Percentiles rank a stretch among this genome's conserved stretches.
Conservation (phyloP, 2,329 filamentous ascomycete species). For the Zymoseptoria passerinii region DNA sequence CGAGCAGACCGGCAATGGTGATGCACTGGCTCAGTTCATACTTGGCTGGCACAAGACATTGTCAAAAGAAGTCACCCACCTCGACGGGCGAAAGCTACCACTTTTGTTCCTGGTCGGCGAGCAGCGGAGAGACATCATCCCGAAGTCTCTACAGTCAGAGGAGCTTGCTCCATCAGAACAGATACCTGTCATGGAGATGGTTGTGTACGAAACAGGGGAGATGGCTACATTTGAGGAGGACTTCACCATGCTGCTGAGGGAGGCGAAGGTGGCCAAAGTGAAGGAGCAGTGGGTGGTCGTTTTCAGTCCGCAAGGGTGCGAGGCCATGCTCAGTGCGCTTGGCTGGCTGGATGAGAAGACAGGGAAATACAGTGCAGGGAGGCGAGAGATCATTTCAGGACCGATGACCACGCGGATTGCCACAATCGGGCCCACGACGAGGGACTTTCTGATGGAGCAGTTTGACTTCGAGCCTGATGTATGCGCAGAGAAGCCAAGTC, state of each 20-base stretch:
- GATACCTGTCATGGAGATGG: constrained; percentile 66
- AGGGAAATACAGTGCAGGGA: constrained; percentile 33
- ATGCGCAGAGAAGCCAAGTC: constrained; percentile 74
- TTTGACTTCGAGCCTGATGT: constrained; percentile 66
- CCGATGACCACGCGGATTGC: constrained; percentile 77
- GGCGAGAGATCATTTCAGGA: constrained; percentile 74
- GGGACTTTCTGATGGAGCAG: constrained; percentile 57
- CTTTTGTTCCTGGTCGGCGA: constrained; percentile 87
- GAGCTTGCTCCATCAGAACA: constrained; percentile 41
- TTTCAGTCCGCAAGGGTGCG: constrained; percentile 55
- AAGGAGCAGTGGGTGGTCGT: constrained; percentile 63
- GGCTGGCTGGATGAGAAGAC: constrained; percentile 36
- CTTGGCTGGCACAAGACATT: constrained; percentile 61
- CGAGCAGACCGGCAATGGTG: constrained; percentile 75
- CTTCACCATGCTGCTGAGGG: constrained; percentile 43
- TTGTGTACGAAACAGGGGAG: constrained; percentile 80
- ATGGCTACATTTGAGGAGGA: constrained; percentile 68
- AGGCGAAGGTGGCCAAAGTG: constrained; percentile 34
- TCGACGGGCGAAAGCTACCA: constrained; percentile 44
- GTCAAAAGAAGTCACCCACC: constrained; percentile 20
- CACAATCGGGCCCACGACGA: constrained; percentile 90
- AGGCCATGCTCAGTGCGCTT: constrained; percentile 50
- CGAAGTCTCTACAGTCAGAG: constrained; percentile 61
- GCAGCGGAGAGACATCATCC: constrained; percentile 81
- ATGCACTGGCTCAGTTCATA: constrained; percentile 69